Conservation (phyloP, 495 filamentous ascomycete genomes). For the Talaromyces adpressus region DNA sequence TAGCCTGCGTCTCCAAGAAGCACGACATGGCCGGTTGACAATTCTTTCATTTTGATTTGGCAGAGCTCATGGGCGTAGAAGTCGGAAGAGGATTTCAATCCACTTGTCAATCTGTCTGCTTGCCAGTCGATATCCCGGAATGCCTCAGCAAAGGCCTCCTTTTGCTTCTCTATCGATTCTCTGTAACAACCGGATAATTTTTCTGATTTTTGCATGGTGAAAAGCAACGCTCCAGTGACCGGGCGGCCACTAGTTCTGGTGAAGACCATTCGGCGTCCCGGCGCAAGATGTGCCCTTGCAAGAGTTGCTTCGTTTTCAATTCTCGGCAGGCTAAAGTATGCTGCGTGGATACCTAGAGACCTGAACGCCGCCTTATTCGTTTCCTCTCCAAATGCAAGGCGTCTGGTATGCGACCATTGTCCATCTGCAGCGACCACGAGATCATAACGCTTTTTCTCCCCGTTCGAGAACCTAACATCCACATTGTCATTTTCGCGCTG, state of each 20-base stretch:
- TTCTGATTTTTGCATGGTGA: constrained; percentile 14
- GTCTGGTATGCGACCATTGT: constrained; percentile 31
- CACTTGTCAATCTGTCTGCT: constrained; percentile 29
- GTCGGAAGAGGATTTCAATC: constrained; percentile 32
- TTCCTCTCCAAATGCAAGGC: constrained; percentile 22
- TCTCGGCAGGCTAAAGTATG: constrained; percentile 33
- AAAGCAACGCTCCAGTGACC: constrained; percentile 31
- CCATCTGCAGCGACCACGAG: constrained; percentile 47
- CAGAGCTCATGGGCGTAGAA: constrained; percentile 38
- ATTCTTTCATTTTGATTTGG: constrained; percentile 34
- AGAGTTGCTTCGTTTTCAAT: constrained; percentile 23
- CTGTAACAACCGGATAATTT: constrained; percentile 14
- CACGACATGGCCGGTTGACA: constrained; percentile 37
- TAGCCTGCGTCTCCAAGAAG: constrained; percentile 53
- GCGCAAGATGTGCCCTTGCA: constrained; percentile 24
- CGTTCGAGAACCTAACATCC: constrained; percentile 31
- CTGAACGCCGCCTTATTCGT: constrained; percentile 13
- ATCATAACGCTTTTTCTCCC: constrained; percentile 30
- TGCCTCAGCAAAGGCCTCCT: constrained; percentile 26
- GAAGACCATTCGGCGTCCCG: constrained; percentile 28
- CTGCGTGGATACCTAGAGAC: constrained; percentile 20
- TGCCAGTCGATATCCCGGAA: constrained; percentile 42
- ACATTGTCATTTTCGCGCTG: no score
- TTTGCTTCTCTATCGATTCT: constrained; percentile 20
- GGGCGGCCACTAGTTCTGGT: constrained; percentile 28